These are phyloP conservation scores for Cutaneotrichosporon cavernicola DNA, from an alignment of 1,284 basidiomycete species.

Conservation along the genomic window DNA sequence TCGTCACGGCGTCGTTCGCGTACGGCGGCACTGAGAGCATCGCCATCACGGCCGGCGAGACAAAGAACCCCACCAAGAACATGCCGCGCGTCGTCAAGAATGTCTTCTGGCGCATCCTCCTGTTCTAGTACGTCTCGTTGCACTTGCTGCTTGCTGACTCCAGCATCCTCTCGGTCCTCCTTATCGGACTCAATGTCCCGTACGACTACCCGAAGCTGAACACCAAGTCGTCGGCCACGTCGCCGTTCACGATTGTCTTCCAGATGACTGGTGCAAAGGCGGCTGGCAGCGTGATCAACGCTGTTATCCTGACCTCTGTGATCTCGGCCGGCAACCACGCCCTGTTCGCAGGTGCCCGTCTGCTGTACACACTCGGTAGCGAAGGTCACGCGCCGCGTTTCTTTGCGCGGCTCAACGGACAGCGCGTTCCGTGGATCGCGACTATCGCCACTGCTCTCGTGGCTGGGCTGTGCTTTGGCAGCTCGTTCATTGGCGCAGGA, in stretches of 20 bases:
- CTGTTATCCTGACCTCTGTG: conserved; percentile 60
- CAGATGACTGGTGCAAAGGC: conserved; percentile 69
- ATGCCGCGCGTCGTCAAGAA: conserved; percentile 72
- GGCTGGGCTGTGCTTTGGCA: conserved; percentile 59
- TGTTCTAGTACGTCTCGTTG: conserved; percentile 59
- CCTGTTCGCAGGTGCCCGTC: conserved; percentile 59
- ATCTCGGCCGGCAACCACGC: conserved; percentile 60
- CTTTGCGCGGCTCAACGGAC: conserved; percentile 65
- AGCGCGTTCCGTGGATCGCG: conserved; percentile 73
- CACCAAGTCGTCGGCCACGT: conserved; percentile 64
- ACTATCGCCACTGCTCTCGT: conserved; percentile 43
- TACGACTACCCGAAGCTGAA: conserved; percentile 64
- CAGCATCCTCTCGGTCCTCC: conserved; percentile 57
- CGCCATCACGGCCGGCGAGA: conserved; percentile 54
- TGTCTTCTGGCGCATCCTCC: conserved; percentile 70
- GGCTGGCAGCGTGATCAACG: conserved; percentile 66
- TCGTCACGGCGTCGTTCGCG: conserved; percentile 32
- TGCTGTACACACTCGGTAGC: conserved; percentile 57
- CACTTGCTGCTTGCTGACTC: not conserved
- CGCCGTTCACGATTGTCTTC: conserved; percentile 74
- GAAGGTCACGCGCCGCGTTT: conserved; percentile 56
- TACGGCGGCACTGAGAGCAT: conserved; percentile 45
- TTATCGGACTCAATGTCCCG: conserved; percentile 76
- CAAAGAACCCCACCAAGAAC: conserved; percentile 66
- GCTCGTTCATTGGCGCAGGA: conserved; percentile 57